Percentiles rank a stretch among this genome's conserved stretches.
These are phyloP conservation scores for Galeopsis tetrahit DNA, from an alignment of 257 asterid species.

Conservation along the genomic window DNA sequence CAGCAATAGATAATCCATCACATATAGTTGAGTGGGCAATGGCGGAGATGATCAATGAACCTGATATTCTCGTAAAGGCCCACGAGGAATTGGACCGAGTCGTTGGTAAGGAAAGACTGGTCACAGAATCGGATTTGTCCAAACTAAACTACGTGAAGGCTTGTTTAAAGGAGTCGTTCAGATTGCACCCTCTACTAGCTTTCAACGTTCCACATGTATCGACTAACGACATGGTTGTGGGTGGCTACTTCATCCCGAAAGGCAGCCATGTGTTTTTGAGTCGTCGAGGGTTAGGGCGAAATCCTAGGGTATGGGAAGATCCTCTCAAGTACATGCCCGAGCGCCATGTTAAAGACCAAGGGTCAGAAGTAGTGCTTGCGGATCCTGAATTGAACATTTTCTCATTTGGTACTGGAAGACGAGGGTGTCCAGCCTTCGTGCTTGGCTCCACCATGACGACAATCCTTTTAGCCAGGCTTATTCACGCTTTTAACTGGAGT, in stretches of 20 bases:
- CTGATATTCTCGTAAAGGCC: too few species aligned
- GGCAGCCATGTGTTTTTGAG: too few species aligned
- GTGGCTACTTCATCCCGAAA: slow-evolving; percentile 33
- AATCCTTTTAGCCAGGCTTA: background rate
- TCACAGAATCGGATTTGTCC: slow-evolving; percentile 25
- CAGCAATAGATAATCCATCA: background rate
- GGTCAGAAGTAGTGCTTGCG: background rate
- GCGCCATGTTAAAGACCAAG: background rate
- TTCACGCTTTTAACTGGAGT: slow-evolving; percentile 29
- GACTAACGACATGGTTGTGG: slow-evolving; percentile 21
- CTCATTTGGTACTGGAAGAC: slow-evolving; percentile 40
- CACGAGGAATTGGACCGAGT: background rate
- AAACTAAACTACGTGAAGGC: slow-evolving; percentile 8
- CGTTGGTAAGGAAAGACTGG: slow-evolving; percentile 31
- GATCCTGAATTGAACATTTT: slow-evolving; percentile 30
- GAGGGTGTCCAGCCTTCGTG: slow-evolving; percentile 35
- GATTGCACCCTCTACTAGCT: background rate
- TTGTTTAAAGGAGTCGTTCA: too few species aligned
- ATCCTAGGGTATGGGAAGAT: too few species aligned
- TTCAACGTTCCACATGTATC: slow-evolving; percentile 43
- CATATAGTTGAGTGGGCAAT: too few species aligned
- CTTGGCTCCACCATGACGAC: slow-evolving; percentile 34
- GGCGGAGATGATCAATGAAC: too few species aligned
- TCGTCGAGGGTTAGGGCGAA: too few species aligned
- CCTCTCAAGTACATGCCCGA: too few species aligned